Conservation (phyloP, 148 eudicot genomes). For the Cornus suecica region DNA sequence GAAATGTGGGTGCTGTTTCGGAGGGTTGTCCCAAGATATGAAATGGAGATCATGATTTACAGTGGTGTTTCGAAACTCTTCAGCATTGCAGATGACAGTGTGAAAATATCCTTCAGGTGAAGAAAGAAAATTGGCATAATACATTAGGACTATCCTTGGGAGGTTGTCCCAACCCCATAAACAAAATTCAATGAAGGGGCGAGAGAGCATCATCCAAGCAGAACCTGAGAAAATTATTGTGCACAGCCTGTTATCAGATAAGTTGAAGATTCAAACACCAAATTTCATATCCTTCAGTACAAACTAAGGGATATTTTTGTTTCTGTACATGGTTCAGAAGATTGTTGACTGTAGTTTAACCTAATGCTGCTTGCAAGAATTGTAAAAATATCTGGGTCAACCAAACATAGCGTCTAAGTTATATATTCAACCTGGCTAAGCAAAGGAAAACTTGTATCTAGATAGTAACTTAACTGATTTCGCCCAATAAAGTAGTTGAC, state of each 20-base stretch:
- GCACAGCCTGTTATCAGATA: background rate
- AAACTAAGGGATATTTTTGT: background rate
- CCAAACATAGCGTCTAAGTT: background rate
- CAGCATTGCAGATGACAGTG: slow-evolving; percentile 71
- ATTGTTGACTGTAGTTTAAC: background rate
- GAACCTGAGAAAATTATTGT: slow-evolving; percentile 42
- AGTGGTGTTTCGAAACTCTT: slow-evolving; percentile 61
- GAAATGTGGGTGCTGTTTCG: slow-evolving; percentile 75
- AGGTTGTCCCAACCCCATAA: slow-evolving; percentile 78
- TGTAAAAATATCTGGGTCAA: background rate
- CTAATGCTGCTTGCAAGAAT: background rate
- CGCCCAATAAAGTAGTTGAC: background rate
- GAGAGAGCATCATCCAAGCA: slow-evolving; percentile 85
- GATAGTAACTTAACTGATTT: background rate
- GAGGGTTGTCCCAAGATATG: slow-evolving; percentile 80
- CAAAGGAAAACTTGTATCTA: slow-evolving; percentile 2
- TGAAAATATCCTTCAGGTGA: slow-evolving; percentile 81
- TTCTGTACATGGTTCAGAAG: background rate
- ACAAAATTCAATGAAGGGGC: slow-evolving; percentile 65
- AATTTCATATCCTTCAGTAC: background rate
- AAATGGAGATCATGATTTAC: slow-evolving; percentile 74
- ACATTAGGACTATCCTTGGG: slow-evolving; percentile 62
- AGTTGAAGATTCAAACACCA: background rate
- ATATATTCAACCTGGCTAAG: background rate
- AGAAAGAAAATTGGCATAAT: slow-evolving; percentile 69